Evolutionary conservation across 768 basidiomycete species (phyloP).

Genomic region (Termitomyces sp.): DNA sequence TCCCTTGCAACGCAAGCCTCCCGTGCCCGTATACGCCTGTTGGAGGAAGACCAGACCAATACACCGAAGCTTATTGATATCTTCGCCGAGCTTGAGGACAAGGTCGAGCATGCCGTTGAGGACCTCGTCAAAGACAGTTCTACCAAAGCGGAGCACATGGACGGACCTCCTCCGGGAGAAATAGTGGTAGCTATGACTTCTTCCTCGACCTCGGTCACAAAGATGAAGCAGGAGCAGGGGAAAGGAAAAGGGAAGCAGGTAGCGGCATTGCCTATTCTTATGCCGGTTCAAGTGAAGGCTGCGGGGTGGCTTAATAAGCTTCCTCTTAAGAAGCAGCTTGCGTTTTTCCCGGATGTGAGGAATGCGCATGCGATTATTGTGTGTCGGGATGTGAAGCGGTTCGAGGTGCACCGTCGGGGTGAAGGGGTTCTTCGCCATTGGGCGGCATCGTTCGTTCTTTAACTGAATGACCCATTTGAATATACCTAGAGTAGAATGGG

Average conservation of each 20-base stretch:
- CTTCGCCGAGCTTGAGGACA: constrained; percentile 53
- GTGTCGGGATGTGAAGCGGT: constrained; percentile 60
- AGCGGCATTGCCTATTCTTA: constrained; percentile 42
- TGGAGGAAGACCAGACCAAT: constrained; percentile 53
- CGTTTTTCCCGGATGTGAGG: constrained; percentile 52
- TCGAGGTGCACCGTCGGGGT: constrained; percentile 54
- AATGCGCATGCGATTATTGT: constrained; percentile 76
- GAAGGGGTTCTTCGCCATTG: constrained; percentile 69
- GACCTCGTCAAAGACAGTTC: constrained; percentile 49
- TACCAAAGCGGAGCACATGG: constrained; percentile 16
- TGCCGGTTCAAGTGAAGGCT: constrained; percentile 53
- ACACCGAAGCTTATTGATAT: constrained; percentile 52
- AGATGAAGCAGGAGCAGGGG: background rate
- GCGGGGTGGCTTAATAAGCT: constrained; percentile 61
- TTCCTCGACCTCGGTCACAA: background rate
- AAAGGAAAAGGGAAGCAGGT: background rate
- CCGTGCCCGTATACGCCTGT: constrained; percentile 55
- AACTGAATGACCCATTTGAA: too few species aligned
- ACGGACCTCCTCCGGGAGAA: background rate
- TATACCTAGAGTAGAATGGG: background rate
- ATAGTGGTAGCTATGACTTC: background rate
- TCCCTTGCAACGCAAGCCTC: constrained; percentile 56
- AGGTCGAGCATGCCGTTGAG: constrained; percentile 57
- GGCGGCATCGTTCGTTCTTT: constrained; percentile 19
- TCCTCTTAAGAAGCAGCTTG: constrained; percentile 68